Evolutionary conservation across 2,329 filamentous ascomycete species (phyloP).

Genomic region (Ophioceras dolichostomum): DNA sequence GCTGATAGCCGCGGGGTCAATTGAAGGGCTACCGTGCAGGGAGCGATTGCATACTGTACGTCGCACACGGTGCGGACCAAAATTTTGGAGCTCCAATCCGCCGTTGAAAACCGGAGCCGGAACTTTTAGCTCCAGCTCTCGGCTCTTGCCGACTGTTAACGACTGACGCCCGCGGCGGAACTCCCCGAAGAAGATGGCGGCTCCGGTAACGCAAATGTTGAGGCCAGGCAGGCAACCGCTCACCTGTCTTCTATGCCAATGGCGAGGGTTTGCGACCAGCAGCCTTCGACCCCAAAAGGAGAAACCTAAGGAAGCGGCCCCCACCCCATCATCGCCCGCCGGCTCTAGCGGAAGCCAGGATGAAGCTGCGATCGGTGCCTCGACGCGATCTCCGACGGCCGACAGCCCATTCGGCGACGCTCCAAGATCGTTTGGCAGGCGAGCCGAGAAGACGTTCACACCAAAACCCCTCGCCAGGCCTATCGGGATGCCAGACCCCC

Average conservation of each 20-base stretch:
- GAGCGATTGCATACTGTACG: too few species aligned
- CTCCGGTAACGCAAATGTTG: background rate
- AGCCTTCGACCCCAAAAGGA: constrained; percentile 5
- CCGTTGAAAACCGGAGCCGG: too few species aligned
- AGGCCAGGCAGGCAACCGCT: constrained; percentile 10
- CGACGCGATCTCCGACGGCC: too few species aligned
- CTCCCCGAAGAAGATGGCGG: constrained; percentile 14
- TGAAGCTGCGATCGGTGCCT: constrained; percentile 9
- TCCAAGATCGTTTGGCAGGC: constrained; percentile 46
- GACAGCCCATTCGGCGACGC: constrained; percentile 40
- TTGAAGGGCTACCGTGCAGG: too few species aligned
- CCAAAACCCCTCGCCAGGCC: constrained; percentile 55
- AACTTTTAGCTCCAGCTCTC: too few species aligned
- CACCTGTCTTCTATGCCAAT: constrained; percentile 37
- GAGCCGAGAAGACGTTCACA: constrained; percentile 35
- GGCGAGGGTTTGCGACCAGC: constrained; percentile 32
- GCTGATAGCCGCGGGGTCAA: too few species aligned
- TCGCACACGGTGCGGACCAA: too few species aligned
- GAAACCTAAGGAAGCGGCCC: constrained; percentile 4
- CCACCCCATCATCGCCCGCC: constrained; percentile 1
- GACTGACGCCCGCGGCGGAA: too few species aligned
- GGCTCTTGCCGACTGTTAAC: too few species aligned
- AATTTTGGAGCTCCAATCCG: too few species aligned
- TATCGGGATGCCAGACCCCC: constrained; percentile 69
- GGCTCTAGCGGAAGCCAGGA: too few species aligned